Conservation (phyloP, 2,329 filamentous ascomycete genomes). For the Hypoxylon sp. region DNA sequence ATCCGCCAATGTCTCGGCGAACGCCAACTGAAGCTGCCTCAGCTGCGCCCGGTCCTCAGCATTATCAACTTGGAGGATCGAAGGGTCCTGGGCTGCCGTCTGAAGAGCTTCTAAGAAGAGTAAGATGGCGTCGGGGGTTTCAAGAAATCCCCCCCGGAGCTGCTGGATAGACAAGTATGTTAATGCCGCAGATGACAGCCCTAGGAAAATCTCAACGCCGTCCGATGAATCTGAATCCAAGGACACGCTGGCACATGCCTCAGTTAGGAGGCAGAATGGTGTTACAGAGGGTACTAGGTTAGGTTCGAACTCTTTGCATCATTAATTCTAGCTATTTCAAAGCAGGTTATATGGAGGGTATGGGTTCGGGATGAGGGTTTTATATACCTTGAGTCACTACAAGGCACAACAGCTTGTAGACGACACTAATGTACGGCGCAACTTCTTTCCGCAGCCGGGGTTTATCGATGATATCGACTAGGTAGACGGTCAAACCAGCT, state of each 20-base stretch:
- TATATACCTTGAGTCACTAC: slow-evolving; percentile 62
- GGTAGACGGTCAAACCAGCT: slow-evolving; percentile 60
- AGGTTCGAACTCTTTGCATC: slow-evolving; percentile 58
- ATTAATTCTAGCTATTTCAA: slow-evolving; percentile 23
- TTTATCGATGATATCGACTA: slow-evolving; percentile 63
- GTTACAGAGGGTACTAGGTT: slow-evolving; percentile 59
- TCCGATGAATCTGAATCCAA: slow-evolving; percentile 54
- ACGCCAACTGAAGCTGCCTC: slow-evolving; percentile 61
- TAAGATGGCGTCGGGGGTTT: slow-evolving; percentile 52
- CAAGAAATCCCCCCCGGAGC: slow-evolving; percentile 63
- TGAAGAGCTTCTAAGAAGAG: slow-evolving; percentile 63
- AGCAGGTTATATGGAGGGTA: neutral
- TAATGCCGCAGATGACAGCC: slow-evolving; percentile 63
- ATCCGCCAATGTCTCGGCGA: slow-evolving; percentile 64
- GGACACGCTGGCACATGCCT: slow-evolving; percentile 53
- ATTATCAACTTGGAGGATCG: slow-evolving; percentile 56
- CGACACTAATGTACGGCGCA: slow-evolving; percentile 61
- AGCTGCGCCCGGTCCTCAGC: slow-evolving; percentile 61
- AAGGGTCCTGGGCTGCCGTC: slow-evolving; percentile 60
- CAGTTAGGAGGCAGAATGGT: slow-evolving; percentile 60
- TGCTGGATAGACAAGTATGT: slow-evolving; percentile 66
- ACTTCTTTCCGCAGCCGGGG: slow-evolving; percentile 56
- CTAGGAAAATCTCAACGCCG: slow-evolving; percentile 66
- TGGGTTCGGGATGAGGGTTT: neutral
- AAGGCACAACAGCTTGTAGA: slow-evolving; percentile 68